Evolutionary conservation across 2,329 filamentous ascomycete species (phyloP).

Genomic region (Cladobotryum protrusum): DNA sequence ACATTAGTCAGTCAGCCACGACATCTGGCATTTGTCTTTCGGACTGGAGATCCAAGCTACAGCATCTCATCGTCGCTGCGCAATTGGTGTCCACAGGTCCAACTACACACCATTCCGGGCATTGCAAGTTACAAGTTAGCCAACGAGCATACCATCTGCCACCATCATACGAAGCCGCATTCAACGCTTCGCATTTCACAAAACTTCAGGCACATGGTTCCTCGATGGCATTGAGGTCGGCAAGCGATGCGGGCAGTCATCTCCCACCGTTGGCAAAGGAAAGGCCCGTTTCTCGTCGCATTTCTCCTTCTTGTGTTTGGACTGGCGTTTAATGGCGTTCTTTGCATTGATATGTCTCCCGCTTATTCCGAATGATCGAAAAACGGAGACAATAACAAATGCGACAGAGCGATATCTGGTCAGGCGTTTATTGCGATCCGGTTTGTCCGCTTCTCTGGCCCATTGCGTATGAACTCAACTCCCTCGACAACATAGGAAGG

Average conservation of each 20-base stretch:
- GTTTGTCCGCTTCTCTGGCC: conserved; percentile 81
- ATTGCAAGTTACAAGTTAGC: neutral
- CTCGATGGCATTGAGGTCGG: conserved; percentile 81
- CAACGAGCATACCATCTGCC: too few species aligned
- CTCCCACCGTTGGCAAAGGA: conserved; percentile 81
- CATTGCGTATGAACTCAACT: conserved; percentile 64
- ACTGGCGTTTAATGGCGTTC: conserved; percentile 64
- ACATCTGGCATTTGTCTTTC: conserved; percentile 15
- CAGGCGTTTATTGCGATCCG: conserved; percentile 71
- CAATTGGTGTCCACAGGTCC: neutral
- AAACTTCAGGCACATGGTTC: conserved; percentile 57
- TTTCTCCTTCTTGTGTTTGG: conserved; percentile 69
- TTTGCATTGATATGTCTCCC: conserved; percentile 69
- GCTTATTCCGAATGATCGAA: neutral
- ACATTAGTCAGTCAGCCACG: conserved; percentile 28
- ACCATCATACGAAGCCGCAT: too few species aligned
- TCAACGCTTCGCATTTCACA: neutral
- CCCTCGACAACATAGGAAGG: conserved; percentile 9
- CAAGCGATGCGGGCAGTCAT: conserved; percentile 82
- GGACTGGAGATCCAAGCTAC: neutral
- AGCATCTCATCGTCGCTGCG: conserved; percentile 6
- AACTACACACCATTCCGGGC: neutral
- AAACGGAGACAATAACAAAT: conserved; percentile 18
- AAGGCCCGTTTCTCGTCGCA: conserved; percentile 74
- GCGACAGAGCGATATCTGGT: conserved; percentile 70